Evolutionary conservation across 2,329 filamentous ascomycete species (phyloP).

Genomic region (Ophiostoma triangulosporum): DNA sequence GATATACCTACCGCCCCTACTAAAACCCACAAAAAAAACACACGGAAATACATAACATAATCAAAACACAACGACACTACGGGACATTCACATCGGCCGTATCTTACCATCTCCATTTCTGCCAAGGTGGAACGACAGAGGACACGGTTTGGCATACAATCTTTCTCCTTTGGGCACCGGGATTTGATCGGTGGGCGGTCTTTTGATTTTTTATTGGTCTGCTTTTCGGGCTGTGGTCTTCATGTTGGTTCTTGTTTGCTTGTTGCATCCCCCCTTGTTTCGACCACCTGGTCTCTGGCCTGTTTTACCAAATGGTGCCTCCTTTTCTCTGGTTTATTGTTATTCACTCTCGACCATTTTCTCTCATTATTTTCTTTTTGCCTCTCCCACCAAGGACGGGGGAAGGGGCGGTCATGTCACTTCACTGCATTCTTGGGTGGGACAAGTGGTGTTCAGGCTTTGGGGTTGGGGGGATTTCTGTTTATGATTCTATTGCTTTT

Average conservation of each 20-base stretch:
- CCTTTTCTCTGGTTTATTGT: background rate
- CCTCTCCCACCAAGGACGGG: background rate
- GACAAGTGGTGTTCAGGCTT: constrained; percentile 6
- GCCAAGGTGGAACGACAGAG: no score
- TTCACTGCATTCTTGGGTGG: constrained; percentile 1
- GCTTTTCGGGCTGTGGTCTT: no score
- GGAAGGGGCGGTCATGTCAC: constrained; percentile 1
- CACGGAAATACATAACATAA: no score
- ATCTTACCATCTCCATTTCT: no score
- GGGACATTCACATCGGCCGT: no score
- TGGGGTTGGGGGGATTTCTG: background rate
- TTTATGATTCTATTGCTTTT: constrained; percentile 7
- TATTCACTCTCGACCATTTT: no score
- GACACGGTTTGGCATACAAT: no score
- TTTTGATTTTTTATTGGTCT: background rate
- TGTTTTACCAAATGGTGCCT: background rate
- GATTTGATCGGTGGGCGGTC: background rate
- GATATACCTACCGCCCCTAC: background rate
- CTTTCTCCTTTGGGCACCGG: background rate
- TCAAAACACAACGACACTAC: no score
- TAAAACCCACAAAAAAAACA: background rate
- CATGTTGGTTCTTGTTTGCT: background rate
- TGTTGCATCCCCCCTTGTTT: background rate
- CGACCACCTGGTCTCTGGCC: background rate
- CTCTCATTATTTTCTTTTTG: no score